A percentile compares a stretch with the other conserved stretches of the same genome.
Evolutionary conservation across 345 rosid species (phyloP).

Genomic region (Ailanthus altissimus): DNA sequence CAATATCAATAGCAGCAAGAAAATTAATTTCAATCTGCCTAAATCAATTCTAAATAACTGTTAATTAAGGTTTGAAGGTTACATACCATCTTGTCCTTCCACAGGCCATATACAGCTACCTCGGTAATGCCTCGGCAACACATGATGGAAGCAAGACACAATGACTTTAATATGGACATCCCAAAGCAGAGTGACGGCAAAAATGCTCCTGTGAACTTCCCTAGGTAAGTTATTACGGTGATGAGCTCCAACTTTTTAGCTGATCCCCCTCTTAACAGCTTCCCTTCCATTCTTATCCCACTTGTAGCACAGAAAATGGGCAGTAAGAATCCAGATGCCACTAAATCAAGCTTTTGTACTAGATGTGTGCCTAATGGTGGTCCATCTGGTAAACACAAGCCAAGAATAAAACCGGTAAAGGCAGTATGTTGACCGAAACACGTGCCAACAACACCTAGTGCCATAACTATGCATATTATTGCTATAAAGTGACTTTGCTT

Average conservation of each 20-base stretch:
- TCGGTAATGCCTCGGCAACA: slow-evolving; percentile 28
- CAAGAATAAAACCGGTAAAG: slow-evolving; percentile 21
- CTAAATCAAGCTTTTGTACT: slow-evolving; percentile 24
- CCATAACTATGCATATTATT: slow-evolving; percentile 18
- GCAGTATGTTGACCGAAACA: slow-evolving; percentile 18
- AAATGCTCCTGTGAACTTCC: slow-evolving; percentile 25
- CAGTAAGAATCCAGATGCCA: slow-evolving; percentile 15
- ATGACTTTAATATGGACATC: slow-evolving; percentile 24
- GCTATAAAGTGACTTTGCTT: slow-evolving; percentile 22
- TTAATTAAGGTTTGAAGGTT: neutral
- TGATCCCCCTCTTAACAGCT: neutral
- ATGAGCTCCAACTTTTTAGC: neutral
- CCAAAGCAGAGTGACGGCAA: slow-evolving; percentile 22
- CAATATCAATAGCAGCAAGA: neutral
- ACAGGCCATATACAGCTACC: neutral
- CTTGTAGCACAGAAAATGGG: slow-evolving; percentile 28
- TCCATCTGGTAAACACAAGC: slow-evolving; percentile 34
- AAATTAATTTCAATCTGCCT: too few relatives aligned
- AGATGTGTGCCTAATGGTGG: slow-evolving; percentile 34
- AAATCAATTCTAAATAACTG: too few relatives aligned
- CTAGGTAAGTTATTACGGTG: slow-evolving; percentile 5
- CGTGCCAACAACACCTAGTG: slow-evolving; percentile 18
- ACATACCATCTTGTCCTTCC: slow-evolving; percentile 21
- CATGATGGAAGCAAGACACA: slow-evolving; percentile 29
- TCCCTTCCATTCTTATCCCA: slow-evolving; percentile 23